Evolutionary conservation across 306 rosid species (phyloP).

Genomic region (Carpinus fangiana): DNA sequence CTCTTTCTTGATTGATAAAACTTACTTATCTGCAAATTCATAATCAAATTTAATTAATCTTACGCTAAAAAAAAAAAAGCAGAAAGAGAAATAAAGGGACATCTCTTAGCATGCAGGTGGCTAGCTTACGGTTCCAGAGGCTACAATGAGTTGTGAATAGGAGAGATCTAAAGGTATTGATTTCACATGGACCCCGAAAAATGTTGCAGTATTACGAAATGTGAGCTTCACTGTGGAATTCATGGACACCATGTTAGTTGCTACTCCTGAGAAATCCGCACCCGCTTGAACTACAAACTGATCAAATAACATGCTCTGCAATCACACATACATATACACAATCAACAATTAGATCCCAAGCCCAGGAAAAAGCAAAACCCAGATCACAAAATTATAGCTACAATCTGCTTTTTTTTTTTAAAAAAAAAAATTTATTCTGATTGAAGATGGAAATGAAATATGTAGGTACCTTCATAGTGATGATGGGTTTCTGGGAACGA

Average conservation of each 20-base stretch:
- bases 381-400: neutral
- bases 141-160: conserved; percentile 66
- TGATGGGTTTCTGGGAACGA: conserved; percentile 68
- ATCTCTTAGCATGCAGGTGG: neutral
- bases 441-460: neutral
- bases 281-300: conserved; percentile 89
- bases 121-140: conserved; percentile 63
- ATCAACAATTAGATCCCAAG: neutral
- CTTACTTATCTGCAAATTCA: conserved; percentile 43
- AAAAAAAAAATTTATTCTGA: no score
- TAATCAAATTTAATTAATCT: neutral
- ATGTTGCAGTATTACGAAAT: conserved; percentile 78
- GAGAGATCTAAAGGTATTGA: conserved; percentile 68
- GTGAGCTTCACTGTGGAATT: conserved; percentile 74
- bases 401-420: neutral
- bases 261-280: conserved; percentile 77
- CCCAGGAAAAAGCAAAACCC: neutral
- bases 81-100: neutral
- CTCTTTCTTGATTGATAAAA: conserved; percentile 80
- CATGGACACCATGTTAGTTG: conserved; percentile 74
- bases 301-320: conserved; percentile 73
- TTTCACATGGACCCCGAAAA: conserved; percentile 81
- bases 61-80: neutral
- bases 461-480: conserved; percentile 56
- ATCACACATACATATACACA: neutral